phyloP scores from a whole-genome alignment of 208 protist genomes.

The Naegleria gruberi region DNA sequence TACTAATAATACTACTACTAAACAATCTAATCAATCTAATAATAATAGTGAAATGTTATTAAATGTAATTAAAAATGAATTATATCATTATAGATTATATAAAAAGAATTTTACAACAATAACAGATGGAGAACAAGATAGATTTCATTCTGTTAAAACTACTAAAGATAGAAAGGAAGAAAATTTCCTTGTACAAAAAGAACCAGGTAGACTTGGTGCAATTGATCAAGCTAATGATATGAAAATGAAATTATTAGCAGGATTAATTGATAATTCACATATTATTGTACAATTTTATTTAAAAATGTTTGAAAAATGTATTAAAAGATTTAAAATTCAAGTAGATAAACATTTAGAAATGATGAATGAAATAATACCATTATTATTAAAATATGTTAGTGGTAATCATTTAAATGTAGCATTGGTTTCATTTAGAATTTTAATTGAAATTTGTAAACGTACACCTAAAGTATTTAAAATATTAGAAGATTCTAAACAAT shows the following conservation, averaged over 20 bases:
- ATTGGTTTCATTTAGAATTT: not conserved
- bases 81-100: not conserved
- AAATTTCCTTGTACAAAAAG: not conserved
- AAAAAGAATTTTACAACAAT: not conserved
- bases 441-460: not conserved
- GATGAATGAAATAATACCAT: not conserved
- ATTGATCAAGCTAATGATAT: not conserved
- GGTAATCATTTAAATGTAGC: not conserved
- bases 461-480: not conserved
- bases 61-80: not conserved
- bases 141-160: not conserved
- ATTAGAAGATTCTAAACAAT: not conserved
- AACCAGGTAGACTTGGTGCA: not conserved
- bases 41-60: not conserved
- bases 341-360: not conserved
- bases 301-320: not conserved
- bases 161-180: not conserved
- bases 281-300: slow-evolving; percentile 7
- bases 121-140: not conserved
- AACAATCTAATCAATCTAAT: not conserved
- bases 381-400: not conserved
- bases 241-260: not conserved
- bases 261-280: not conserved
- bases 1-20: no score
- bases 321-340: not conserved